Conservation (phyloP, 106 monocot genomes). For the Vanilla planifolia region DNA sequence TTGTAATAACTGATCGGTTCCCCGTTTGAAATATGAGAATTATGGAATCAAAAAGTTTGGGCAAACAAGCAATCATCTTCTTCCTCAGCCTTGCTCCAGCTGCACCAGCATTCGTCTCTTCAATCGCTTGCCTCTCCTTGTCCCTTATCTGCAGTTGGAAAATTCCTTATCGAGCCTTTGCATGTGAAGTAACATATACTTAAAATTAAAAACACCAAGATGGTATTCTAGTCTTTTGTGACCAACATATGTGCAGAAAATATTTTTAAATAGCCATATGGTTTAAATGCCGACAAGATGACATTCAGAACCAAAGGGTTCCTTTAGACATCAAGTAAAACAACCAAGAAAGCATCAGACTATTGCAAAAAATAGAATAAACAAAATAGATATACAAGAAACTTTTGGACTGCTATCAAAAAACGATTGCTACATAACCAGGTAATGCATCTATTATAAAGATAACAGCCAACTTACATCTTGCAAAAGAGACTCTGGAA, state of each 20-base stretch:
- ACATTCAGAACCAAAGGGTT: no score
- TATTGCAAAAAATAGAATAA: no score
- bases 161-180: not conserved
- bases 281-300: not conserved
- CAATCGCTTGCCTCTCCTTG: conserved; percentile 49
- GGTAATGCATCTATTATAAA: not conserved
- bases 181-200: no score
- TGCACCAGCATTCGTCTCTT: conserved; percentile 42
- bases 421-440: not conserved
- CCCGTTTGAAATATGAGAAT: conserved; percentile 63
- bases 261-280: not conserved
- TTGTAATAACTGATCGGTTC: conserved; percentile 63
- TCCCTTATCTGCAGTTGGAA: conserved; percentile 44
- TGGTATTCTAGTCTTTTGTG: no score
- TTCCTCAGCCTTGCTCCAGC: conserved; percentile 33
- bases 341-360: no score
- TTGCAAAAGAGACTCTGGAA: conserved; percentile 63
- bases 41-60: conserved; percentile 65
- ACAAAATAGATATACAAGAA: not conserved
- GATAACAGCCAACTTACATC: conserved; percentile 40
- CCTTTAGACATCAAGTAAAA: no score
- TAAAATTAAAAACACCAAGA: no score
- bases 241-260: no score
- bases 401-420: not conserved
- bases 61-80: conserved; percentile 56